These are phyloP conservation scores for Podaxis sp. DNA, from an alignment of 768 basidiomycete genomes.

Conservation along the genomic window DNA sequence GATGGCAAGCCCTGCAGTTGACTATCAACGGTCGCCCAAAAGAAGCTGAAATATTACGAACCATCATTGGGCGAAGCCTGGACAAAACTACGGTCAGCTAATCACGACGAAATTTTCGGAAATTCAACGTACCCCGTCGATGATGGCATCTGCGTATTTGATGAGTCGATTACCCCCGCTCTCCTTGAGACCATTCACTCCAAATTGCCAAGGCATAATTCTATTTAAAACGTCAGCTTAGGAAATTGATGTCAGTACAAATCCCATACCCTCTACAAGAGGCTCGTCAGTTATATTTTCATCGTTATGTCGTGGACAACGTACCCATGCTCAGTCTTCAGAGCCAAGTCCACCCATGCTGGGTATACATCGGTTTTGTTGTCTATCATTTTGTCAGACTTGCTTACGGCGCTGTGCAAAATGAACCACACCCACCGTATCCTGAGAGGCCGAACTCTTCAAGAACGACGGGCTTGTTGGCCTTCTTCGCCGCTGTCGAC, in stretches of 20 bases:
- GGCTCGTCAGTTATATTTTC: background rate
- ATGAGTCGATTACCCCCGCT: constrained; percentile 51
- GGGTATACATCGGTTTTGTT: constrained; percentile 54
- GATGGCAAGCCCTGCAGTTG: constrained; percentile 40
- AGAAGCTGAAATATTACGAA: constrained; percentile 20
- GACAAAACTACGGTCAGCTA: background rate
- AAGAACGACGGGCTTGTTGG: constrained; percentile 59
- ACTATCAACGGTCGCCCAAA: background rate
- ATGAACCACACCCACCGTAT: constrained; percentile 31
- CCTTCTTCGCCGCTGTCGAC: constrained; percentile 45
- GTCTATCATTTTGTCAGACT: constrained; percentile 25
- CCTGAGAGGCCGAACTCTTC: constrained; percentile 62
- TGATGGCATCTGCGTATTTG: constrained; percentile 54
- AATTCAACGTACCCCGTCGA: constrained; percentile 38
- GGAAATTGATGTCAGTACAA: background rate
- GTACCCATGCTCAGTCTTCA: constrained; percentile 51
- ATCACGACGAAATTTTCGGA: background rate
- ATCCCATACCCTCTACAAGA: constrained; percentile 28
- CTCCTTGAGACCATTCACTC: constrained; percentile 47
- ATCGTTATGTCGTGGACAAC: constrained; percentile 16
- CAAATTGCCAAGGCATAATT: constrained; percentile 63
- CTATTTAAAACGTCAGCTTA: constrained; percentile 18
- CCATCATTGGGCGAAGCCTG: constrained; percentile 59
- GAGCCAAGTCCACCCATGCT: constrained; percentile 46
- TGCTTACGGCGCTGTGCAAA: background rate